A percentile compares a stretch with the other conserved stretches of the same genome.
Conservation (phyloP, 75 land plant genomes). For the Sequoiadendron giganteum region DNA sequence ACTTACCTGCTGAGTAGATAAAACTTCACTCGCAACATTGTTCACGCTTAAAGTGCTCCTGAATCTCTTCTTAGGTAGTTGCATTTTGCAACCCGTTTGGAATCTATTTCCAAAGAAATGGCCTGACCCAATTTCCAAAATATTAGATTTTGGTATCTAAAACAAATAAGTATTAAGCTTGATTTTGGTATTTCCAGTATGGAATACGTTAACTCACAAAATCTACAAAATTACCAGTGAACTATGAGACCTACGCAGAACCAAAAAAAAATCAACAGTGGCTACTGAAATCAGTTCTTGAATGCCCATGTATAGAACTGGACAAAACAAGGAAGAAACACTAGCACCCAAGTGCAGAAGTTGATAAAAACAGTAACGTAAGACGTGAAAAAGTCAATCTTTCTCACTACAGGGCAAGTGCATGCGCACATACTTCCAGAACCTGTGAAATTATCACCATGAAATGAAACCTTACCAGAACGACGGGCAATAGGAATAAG, state of each 20-base stretch:
- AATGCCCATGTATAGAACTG: background rate
- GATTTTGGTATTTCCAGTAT: background rate
- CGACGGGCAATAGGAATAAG: background rate
- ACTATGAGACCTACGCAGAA: background rate
- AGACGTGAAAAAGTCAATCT: background rate
- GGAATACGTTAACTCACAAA: background rate
- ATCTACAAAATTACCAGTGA: background rate
- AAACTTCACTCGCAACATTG: constrained; percentile 54
- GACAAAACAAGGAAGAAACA: background rate
- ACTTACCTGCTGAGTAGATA: constrained; percentile 41
- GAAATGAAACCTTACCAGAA: constrained; percentile 2
- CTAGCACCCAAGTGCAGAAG: background rate
- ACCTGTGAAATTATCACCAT: background rate
- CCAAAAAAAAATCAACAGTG: background rate
- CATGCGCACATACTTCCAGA: background rate
- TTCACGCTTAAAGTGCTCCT: constrained; percentile 20
- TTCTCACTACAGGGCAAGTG: too few species aligned
- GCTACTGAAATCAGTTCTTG: background rate
- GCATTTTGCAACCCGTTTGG: constrained; percentile 21
- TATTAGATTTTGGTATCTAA: background rate
- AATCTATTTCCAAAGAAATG: constrained; percentile 19
- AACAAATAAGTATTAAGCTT: background rate
- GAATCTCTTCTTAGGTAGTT: constrained; percentile 27
- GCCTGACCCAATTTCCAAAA: background rate
- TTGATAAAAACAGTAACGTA: background rate